These are phyloP conservation scores for Mortierella sp. DNA, from an alignment of 371 early-diverging fungal species.

Conservation along the genomic window DNA sequence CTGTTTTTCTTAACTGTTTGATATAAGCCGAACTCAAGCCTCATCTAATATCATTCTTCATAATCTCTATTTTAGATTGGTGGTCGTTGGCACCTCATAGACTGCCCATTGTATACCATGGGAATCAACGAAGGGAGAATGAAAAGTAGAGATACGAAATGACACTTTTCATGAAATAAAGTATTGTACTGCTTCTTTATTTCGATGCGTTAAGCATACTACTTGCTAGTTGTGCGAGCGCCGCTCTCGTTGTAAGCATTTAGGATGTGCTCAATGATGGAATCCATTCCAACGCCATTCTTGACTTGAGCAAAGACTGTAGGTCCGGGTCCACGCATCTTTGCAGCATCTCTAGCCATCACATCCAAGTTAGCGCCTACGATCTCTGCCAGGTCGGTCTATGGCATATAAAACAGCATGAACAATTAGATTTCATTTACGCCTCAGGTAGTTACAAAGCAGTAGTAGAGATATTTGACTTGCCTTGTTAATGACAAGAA, in stretches of 20 bases:
- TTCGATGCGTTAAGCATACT: too few species aligned
- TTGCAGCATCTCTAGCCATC: constrained; percentile 92
- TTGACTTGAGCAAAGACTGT: constrained; percentile 91
- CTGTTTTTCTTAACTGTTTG: background rate
- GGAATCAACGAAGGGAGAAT: background rate
- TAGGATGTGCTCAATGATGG: constrained; percentile 85
- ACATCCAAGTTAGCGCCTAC: constrained; percentile 92
- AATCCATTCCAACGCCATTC: constrained; percentile 87
- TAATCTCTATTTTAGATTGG: constrained; percentile 27
- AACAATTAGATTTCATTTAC: background rate
- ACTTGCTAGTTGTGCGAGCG: constrained; percentile 46
- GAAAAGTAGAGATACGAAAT: constrained; percentile 1
- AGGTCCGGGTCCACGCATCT: constrained; percentile 89
- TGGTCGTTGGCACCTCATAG: constrained; percentile 48
- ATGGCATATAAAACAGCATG: background rate
- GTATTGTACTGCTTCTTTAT: background rate
- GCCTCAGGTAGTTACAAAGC: background rate
- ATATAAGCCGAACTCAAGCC: background rate
- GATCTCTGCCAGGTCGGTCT: constrained; percentile 89
- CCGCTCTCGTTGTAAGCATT: constrained; percentile 79
- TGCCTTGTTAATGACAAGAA: constrained; percentile 91
- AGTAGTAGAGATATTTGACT: background rate
- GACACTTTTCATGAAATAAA: background rate
- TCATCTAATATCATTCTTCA: background rate
- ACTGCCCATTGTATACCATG: constrained; percentile 18